Evolutionary conservation across 2,329 filamentous ascomycete genomes (phyloP), one percentile per base, ranked within the genome.

Genomic region (Nothophoma quercina): DNA sequence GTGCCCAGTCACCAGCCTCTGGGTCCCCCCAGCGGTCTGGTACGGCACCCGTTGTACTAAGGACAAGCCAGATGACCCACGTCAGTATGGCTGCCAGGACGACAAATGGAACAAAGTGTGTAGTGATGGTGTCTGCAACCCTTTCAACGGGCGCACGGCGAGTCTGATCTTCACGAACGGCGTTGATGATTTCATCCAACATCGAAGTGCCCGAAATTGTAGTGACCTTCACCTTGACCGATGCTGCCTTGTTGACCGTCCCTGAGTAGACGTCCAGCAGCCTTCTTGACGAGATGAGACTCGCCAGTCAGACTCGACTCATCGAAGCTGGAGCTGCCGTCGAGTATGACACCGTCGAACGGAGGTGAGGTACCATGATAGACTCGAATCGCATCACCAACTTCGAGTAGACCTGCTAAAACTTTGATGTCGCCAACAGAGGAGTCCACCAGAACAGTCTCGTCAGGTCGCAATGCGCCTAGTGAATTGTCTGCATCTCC

Each of bases 271-370:
- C 85, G 13, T 79, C 85, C 87, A 2, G 77, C 62, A 0, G 42
- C 56, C 74, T 93, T 93, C 64, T 80, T 81, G 48, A 92, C 83
- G 0, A 83, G 83, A 6, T 83, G 81, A 12, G 89, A 89, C 74
- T 93, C 89, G 44, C 89, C 89, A 1, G 93, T 97, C 55, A 98
- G 79, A 56, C 91, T 96, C 9, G 91, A 93, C 72, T 98, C 93
- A 67, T 97, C 91, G 65, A 97, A 96, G 41, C 79, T 72, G 82
- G 85, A 81, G 3, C 85, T 87, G 1, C 75, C 74, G 18, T 76
- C 68, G 9, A 81, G 63, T 16, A 96, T 66, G 4, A 75, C 69
- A 7, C 93, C 93, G 69, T 97, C 93, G 5, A 88, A 91, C 0
- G 93, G 90, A 0, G 93, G 93, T 0, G 92, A 96, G 1, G 85